Conservation (phyloP, 306 rosid species). For the Alnus rubra region DNA sequence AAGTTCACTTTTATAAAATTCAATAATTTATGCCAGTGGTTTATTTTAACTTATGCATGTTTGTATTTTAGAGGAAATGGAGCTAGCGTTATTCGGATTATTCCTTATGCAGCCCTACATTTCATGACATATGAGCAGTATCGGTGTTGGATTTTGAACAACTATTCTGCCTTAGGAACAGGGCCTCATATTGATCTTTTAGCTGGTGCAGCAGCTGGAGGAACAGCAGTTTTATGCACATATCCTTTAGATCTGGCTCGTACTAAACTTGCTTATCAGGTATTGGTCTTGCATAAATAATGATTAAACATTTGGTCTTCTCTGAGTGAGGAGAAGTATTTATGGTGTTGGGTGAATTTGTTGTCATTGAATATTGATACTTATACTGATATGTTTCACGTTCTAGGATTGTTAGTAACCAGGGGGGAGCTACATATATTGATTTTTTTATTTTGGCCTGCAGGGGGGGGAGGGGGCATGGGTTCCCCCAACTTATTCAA, state of each 20-base stretch:
- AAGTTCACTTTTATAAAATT: constrained; percentile 35
- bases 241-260: constrained; percentile 98
- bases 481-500: neutral
- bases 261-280: constrained; percentile 98
- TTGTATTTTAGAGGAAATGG: constrained; percentile 84
- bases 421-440: neutral
- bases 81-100: constrained; percentile 83
- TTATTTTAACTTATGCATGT: constrained; percentile 16
- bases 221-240: constrained; percentile 87
- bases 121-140: constrained; percentile 96
- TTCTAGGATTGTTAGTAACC: neutral
- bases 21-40: neutral
- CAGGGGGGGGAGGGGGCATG: too few relatives aligned
- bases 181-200: constrained; percentile 91
- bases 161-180: constrained; percentile 64
- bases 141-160: constrained; percentile 75
- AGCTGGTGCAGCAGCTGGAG: constrained; percentile 97
- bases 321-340: neutral
- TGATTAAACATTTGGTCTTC: constrained; percentile 22
- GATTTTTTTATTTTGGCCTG: too few relatives aligned
- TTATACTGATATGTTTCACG: neutral
- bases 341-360: constrained; percentile 2
- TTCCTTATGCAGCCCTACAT: constrained; percentile 96
- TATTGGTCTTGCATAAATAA: constrained; percentile 23
- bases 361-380: constrained; percentile 4